Base-by-base conservation (phyloP, 805 yeast species). In the Saccharomycopsis babjevae region DNA sequence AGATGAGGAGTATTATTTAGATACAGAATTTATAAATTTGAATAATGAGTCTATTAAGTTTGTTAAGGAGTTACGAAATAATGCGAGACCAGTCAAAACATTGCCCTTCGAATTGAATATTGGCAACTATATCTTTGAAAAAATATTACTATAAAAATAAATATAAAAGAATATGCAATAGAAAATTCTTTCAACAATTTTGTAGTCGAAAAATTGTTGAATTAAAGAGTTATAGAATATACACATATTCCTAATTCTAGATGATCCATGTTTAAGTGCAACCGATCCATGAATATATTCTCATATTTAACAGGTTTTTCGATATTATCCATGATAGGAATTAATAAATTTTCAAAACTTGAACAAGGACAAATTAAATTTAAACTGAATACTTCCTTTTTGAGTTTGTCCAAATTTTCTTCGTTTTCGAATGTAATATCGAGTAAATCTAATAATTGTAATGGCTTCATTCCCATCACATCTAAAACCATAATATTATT, bases 221-320 rank as follows among this genome's bases (percentile, higher is more conserved):
- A 59, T 11, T 25, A 10, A 5, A n/a, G 32, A 3, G 5, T 46
- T 3, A 46, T 28, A 2, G 52, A 46, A 46, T 46, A 46, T 13
- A 46, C 52, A 8, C 52, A 46, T 22, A 46, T 46, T 4, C 70
- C 66, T 42, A 77, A 70, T 65, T 88, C 90, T 57, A 89, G 75
- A 70, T 88, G 93, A 68, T 90, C 96, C 74, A 89, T 66, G 67
- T 88, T 94, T 16, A 84, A 65, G 71, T 88, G 96, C 65, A 70
- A 74, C 1, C 60, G 60, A 50, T 77, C 76, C 15, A 70, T 67
- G 76, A 79, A 79, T 0, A 70, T 55, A 52, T 66, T 59, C n/a
- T 66, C 63, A 13, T 71, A 43, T 7, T 30, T 10, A 1, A 66
- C 5, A 28, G 30, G 22, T 40, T 25, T 36, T 1, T 66, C 59